Conservation (phyloP, 2,329 filamentous ascomycete genomes). For the Neonectria neomacrospora region DNA sequence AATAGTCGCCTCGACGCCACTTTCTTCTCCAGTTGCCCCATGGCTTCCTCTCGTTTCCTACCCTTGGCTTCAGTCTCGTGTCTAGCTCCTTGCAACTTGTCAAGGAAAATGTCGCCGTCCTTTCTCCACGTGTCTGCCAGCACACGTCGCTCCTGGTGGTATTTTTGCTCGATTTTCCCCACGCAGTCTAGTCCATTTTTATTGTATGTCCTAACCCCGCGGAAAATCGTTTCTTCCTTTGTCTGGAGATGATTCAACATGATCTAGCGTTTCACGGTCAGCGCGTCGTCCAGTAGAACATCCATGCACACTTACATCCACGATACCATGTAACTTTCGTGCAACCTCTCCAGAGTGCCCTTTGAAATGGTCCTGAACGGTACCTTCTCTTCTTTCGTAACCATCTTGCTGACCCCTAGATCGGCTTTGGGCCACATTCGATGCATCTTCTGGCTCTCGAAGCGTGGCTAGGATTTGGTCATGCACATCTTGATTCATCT, state of each 20-base stretch:
- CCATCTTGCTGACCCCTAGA: neutral
- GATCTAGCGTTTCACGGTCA: slow-evolving; percentile 35
- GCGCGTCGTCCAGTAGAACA: neutral
- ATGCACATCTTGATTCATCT: slow-evolving; percentile 26
- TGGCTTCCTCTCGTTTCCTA: slow-evolving; percentile 12
- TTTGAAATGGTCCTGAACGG: neutral
- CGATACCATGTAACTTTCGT: slow-evolving; percentile 36
- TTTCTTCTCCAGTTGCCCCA: slow-evolving; percentile 28
- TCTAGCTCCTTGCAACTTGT: slow-evolving; percentile 18
- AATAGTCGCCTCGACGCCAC: slow-evolving; percentile 26
- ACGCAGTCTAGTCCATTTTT: slow-evolving; percentile 36
- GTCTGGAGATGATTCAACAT: slow-evolving; percentile 38
- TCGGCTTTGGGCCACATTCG: neutral
- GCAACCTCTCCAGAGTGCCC: slow-evolving; percentile 24
- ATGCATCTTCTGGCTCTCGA: slow-evolving; percentile 13
- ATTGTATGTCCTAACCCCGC: slow-evolving; percentile 38
- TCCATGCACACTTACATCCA: slow-evolving; percentile 40
- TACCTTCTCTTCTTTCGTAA: slow-evolving; percentile 4
- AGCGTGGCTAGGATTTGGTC: slow-evolving; percentile 35
- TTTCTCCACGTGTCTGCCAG: slow-evolving; percentile 32
- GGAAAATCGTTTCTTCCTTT: slow-evolving; percentile 37
- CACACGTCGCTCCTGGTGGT: slow-evolving; percentile 32
- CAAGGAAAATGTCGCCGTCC: slow-evolving; percentile 36
- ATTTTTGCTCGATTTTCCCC: slow-evolving; percentile 37
- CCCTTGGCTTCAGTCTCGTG: slow-evolving; percentile 21